Conservation (phyloP, 495 filamentous ascomycete species). For the Oleoguttula mirabilis region DNA sequence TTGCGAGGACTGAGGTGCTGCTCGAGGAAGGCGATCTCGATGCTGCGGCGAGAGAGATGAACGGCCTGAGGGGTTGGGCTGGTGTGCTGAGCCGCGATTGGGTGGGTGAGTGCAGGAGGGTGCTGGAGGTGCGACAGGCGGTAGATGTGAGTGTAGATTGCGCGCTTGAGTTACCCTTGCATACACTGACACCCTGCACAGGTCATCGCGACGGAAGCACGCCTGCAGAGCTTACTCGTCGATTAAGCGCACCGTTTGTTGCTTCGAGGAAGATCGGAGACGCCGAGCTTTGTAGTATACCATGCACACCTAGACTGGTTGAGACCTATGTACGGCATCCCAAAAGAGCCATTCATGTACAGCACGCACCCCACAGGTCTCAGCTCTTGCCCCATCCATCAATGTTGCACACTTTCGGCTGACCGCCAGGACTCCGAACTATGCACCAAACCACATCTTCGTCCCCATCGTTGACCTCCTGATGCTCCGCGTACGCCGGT, state of each 20-base stretch:
- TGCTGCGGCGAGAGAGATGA: constrained; percentile 88
- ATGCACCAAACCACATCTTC: constrained; percentile 49
- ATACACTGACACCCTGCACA: constrained; percentile 6
- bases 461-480: constrained; percentile 51
- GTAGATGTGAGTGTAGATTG: constrained; percentile 58
- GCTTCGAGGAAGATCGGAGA: neutral
- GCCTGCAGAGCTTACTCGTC: constrained; percentile 34
- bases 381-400: constrained; percentile 40
- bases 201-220: constrained; percentile 35
- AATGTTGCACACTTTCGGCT: constrained; percentile 46
- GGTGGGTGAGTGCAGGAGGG: constrained; percentile 73
- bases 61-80: constrained; percentile 79
- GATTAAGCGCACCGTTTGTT: neutral
- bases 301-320: neutral
- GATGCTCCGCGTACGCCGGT: constrained; percentile 53
- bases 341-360: too few relatives aligned
- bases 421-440: constrained; percentile 43
- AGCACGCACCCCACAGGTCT: too few relatives aligned
- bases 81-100: constrained; percentile 88
- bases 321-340: too few relatives aligned
- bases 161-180: constrained; percentile 1
- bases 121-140: constrained; percentile 90
- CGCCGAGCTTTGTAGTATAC: neutral
- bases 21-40: constrained; percentile 89
- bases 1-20: constrained; percentile 73